Conservation (phyloP, 108 stramenopile genomes). For the Ochromonas danica region DNA sequence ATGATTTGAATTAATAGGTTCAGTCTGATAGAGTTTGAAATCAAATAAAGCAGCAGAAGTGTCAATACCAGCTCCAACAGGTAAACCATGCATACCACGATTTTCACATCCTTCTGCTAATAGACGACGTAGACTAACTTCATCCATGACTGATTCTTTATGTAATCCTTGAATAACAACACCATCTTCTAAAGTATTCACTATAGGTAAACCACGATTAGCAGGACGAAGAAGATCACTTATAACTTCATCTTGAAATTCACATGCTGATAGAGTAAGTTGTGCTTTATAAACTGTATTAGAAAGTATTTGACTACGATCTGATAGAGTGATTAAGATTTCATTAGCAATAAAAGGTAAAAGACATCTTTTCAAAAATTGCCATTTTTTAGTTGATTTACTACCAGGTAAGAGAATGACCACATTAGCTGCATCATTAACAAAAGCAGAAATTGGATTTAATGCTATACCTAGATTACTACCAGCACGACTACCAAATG, state of each 20-base stretch:
- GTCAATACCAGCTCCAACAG: slow-evolving; percentile 17
- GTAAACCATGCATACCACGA: not conserved
- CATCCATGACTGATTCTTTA: not conserved
- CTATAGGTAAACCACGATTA: not conserved
- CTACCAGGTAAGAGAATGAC: slow-evolving; percentile 8
- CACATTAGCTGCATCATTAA: slow-evolving; percentile 1
- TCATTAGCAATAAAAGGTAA: slow-evolving; percentile 29
- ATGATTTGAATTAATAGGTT: not conserved
- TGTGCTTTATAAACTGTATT: not conserved
- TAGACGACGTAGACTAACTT: not conserved
- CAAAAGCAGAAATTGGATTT: slow-evolving; percentile 30
- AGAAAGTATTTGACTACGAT: not conserved
- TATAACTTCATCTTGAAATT: slow-evolving; percentile 24
- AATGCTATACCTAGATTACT: not conserved
- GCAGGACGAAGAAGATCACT: slow-evolving; percentile 21
- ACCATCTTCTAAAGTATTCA: not conserved
- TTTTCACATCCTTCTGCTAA: slow-evolving; percentile 22
- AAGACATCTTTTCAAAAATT: not conserved
- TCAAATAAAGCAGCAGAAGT: slow-evolving; percentile 23
- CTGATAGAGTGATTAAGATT: not conserved
- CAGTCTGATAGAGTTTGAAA: not conserved
- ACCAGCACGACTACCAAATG: not conserved
- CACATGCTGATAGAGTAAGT: not conserved
- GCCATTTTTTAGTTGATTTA: not conserved
- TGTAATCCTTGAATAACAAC: slow-evolving; percentile 4